Base-by-base conservation (phyloP, 2,329 filamentous ascomycete species). In the Cordyceps cicadae region DNA sequence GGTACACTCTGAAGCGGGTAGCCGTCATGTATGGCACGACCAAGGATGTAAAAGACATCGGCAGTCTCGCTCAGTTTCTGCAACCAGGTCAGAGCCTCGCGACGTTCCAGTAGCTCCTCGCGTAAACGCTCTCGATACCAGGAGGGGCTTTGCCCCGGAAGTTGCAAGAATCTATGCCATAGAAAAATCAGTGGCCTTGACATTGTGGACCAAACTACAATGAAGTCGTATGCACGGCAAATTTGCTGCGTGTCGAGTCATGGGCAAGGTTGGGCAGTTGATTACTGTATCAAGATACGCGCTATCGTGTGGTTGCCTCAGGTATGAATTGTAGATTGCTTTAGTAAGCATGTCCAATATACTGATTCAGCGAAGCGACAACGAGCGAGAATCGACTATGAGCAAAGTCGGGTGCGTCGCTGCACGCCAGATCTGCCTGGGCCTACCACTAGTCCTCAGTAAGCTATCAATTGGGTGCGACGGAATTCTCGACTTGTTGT, bases 31-130 rank as follows among this genome's bases (percentile, higher is more conserved):
- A 63, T 66, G 21, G 76, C 72, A 56, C 76, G 69, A 65, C 68
- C 73, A 55, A 77, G 69, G 24, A 70, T 67, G 66, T 76, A 78
- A 54, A 77, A 70, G 29, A 79, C 74, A 61, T 79, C 76, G 3
- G 76, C 70, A 5, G 74, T 73, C 64, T 79, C 76, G 68, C 76
- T 78, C n/a, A 78, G 65, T 55, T 67, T 72, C 54, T 69, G 62
- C 56, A 68, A 64, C 15, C 24, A 49, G 5, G 68, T 72, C 3
- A 57, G 64, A 32, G 76, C 75, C 0, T 50, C 59, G 21, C 66
- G 68, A 19, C 66, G 69, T 63, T 79, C 76, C 15, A 32, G 59
- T 3, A 76, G 66, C 64, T 79, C 75, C 58, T 77, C 75, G 43
- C 64, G 64, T 43, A 77, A 67, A 21, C 75, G 69, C 55, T 71